A percentile compares a stretch with the other conserved stretches of the same genome.
phyloP scores from a whole-genome alignment of 148 eudicot genomes.

The Agrostemma githago region DNA sequence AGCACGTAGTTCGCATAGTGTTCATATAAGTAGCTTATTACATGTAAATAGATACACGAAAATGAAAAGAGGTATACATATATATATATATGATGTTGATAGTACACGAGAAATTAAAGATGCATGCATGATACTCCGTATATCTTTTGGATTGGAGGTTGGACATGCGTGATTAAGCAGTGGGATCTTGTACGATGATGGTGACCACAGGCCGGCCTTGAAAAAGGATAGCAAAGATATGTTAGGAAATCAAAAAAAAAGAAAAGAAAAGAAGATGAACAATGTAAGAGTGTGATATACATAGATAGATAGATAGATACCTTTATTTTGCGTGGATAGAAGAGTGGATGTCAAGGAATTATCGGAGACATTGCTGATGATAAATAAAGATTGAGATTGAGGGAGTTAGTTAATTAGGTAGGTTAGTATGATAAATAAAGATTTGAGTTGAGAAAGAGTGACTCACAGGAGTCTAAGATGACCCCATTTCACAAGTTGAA shows the following conservation, averaged over 20 bases:
- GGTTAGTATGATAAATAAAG: not conserved
- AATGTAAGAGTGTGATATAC: not conserved
- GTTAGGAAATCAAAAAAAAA: not conserved
- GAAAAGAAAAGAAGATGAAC: not conserved
- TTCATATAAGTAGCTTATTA: too few species aligned
- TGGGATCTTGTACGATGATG: slow-evolving; percentile 33
- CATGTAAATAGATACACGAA: too few species aligned
- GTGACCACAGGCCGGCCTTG: slow-evolving; percentile 24
- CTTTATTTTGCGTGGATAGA: slow-evolving; percentile 20
- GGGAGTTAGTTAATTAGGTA: not conserved
- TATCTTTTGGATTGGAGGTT: not conserved
- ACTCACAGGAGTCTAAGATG: slow-evolving; percentile 24
- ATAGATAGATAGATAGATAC: not conserved
- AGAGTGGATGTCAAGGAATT: slow-evolving; percentile 24
- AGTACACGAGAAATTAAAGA: too few species aligned
- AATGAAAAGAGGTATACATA: too few species aligned
- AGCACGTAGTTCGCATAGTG: too few species aligned
- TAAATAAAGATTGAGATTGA: too few species aligned
- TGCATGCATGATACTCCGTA: too few species aligned
- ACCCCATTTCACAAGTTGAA: slow-evolving; percentile 17
- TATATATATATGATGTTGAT: too few species aligned
- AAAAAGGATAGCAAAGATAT: not conserved
- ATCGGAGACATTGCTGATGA: slow-evolving; percentile 28
- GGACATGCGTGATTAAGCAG: slow-evolving; percentile 4
- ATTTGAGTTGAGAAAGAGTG: not conserved